phyloP scores from a whole-genome alignment of 805 yeast genomes.

The Ogataea populi-albae region DNA sequence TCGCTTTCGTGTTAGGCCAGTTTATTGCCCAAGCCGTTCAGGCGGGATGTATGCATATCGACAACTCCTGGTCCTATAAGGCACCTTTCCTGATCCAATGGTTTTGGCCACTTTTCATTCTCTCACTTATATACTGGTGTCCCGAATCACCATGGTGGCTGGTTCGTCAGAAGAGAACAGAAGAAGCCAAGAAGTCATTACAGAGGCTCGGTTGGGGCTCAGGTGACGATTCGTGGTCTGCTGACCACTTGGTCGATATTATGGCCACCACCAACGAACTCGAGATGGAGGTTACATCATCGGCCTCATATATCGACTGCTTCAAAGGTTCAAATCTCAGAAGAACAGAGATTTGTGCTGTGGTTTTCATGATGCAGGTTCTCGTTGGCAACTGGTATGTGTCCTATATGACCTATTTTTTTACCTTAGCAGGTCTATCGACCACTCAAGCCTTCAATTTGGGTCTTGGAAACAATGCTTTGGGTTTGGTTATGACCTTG shows the following conservation, averaged over 20 bases:
- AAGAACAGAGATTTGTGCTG: slow-evolving; percentile 53
- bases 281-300: slow-evolving; percentile 11
- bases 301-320: slow-evolving; percentile 36
- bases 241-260: slow-evolving; percentile 15
- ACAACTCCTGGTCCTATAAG: slow-evolving; percentile 39
- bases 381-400: slow-evolving; percentile 59
- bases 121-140: slow-evolving; percentile 40
- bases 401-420: slow-evolving; percentile 54
- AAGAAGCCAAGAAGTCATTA: slow-evolving; percentile 37
- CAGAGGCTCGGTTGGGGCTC: slow-evolving; percentile 22
- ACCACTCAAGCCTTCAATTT: slow-evolving; percentile 18
- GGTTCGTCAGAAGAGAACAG: slow-evolving; percentile 38
- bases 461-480: slow-evolving; percentile 31
- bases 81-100: slow-evolving; percentile 61
- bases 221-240: slow-evolving; percentile 7
- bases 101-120: slow-evolving; percentile 54
- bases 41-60: slow-evolving; percentile 26
- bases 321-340: slow-evolving; percentile 46
- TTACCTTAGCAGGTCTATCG: slow-evolving; percentile 18
- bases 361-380: slow-evolving; percentile 54
- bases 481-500: slow-evolving; percentile 31
- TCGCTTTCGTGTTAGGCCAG: slow-evolving; percentile 59
- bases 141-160: slow-evolving; percentile 64
- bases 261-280: slow-evolving; percentile 10
- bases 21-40: slow-evolving; percentile 51